These are phyloP conservation scores for Isoetes taiwanensis DNA, from an alignment of 75 land plant genomes.

Conservation along the genomic window DNA sequence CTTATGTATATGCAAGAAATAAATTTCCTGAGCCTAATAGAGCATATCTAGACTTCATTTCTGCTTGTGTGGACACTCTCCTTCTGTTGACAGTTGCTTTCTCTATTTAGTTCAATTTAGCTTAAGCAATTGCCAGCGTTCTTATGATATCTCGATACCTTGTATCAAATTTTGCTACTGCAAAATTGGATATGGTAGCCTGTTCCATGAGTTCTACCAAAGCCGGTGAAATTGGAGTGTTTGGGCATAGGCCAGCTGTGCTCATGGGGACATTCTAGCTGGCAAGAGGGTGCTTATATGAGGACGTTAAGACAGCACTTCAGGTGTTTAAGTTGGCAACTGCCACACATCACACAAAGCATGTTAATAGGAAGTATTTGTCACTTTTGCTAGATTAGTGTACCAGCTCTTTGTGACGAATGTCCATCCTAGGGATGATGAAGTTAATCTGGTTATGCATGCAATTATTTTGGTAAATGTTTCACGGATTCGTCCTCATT, in stretches of 20 bases:
- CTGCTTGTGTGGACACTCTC: too few relatives aligned
- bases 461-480: constrained; percentile 77
- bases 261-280: constrained; percentile 88
- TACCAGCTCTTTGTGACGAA: constrained; percentile 82
- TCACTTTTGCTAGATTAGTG: constrained; percentile 49
- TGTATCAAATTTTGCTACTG: too few relatives aligned
- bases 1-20: too few relatives aligned
- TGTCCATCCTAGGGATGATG: constrained; percentile 78
- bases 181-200: too few relatives aligned
- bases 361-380: not conserved
- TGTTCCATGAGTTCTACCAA: constrained; percentile 94
- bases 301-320: constrained; percentile 87
- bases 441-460: constrained; percentile 96
- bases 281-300: constrained; percentile 94
- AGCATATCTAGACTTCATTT: too few relatives aligned
- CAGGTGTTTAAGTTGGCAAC: constrained; percentile 41
- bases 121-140: too few relatives aligned
- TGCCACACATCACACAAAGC: not conserved
- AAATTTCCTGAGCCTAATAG: too few relatives aligned
- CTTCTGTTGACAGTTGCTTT: too few relatives aligned
- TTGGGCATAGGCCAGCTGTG: constrained; percentile 87
- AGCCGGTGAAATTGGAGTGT: constrained; percentile 93
- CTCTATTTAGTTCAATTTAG: too few relatives aligned
- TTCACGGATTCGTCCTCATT: constrained; percentile 90
- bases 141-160: too few relatives aligned